A percentile compares a stretch with the other conserved stretches of the same genome.
These are phyloP conservation scores for Histomonas meleagridis DNA, from an alignment of 208 protist genomes.

Conservation along the genomic window DNA sequence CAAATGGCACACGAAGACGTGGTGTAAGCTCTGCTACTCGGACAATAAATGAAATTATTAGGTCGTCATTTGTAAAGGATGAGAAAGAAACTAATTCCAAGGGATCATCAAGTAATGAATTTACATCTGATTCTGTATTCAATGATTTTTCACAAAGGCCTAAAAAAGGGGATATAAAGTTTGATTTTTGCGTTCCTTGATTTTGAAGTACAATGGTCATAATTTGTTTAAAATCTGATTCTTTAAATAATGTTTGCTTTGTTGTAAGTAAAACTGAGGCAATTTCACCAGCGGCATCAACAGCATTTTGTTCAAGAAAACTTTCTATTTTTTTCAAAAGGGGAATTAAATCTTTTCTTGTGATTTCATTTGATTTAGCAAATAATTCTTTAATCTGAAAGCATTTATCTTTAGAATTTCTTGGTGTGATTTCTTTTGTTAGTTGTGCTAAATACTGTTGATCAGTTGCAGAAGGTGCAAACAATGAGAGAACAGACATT, in stretches of 20 bases:
- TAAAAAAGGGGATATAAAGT: background rate
- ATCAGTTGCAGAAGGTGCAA: background rate
- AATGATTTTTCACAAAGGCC: background rate
- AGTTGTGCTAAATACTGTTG: background rate
- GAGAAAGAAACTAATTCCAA: background rate
- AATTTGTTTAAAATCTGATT: background rate
- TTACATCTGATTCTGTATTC: background rate
- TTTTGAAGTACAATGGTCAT: background rate
- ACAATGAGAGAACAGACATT: too few relatives aligned
- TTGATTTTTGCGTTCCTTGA: background rate
- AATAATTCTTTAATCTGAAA: background rate
- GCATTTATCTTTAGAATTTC: background rate
- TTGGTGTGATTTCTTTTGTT: background rate
- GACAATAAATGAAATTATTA: conserved; percentile 13
- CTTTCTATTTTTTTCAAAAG: background rate
- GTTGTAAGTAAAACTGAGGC: background rate
- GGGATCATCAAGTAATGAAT: background rate
- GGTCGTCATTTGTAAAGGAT: background rate
- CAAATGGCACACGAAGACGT: background rate
- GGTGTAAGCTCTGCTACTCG: background rate
- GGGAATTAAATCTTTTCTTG: background rate
- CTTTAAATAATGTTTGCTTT: background rate
- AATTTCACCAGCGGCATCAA: background rate
- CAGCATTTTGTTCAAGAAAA: conserved; percentile 1
- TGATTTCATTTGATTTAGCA: background rate